These are phyloP conservation scores for Gossypium arboreum DNA, from an alignment of 345 rosid genomes.

Conservation along the genomic window DNA sequence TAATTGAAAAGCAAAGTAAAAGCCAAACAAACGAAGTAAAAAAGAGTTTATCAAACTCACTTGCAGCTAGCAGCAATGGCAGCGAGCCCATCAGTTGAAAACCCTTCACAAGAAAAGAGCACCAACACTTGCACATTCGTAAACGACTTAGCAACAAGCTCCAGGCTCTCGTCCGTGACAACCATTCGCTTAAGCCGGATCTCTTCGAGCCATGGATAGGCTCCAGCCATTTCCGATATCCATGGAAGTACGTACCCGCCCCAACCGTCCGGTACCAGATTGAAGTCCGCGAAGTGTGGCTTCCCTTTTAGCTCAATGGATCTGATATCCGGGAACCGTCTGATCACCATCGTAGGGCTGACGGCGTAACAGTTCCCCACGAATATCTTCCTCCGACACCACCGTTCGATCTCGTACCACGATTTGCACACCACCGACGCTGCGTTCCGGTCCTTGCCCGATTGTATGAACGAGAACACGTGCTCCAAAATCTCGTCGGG, in stretches of 20 bases:
- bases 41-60: constrained; percentile 25
- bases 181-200: constrained; percentile 90
- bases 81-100: constrained; percentile 91
- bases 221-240: constrained; percentile 52
- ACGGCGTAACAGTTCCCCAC: constrained; percentile 92
- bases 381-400: constrained; percentile 58
- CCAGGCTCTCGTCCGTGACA: constrained; percentile 72
- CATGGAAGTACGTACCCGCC: constrained; percentile 83
- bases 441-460: constrained; percentile 71
- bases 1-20: not conserved
- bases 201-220: constrained; percentile 73
- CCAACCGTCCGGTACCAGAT: constrained; percentile 92
- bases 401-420: constrained; percentile 80
- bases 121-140: constrained; percentile 69
- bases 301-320: constrained; percentile 88
- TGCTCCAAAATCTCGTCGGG: constrained; percentile 87
- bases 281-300: constrained; percentile 96
- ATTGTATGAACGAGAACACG: constrained; percentile 60
- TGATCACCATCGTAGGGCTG: constrained; percentile 47
- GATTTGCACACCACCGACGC: constrained; percentile 87
- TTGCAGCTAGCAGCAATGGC: constrained; percentile 92
- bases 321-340: constrained; percentile 75
- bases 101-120: constrained; percentile 81
- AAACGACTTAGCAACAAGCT: constrained; percentile 72
- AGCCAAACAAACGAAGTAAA: not conserved